Conservation (phyloP, 2,329 filamentous ascomycete species). For the Fusarium chaquense region DNA sequence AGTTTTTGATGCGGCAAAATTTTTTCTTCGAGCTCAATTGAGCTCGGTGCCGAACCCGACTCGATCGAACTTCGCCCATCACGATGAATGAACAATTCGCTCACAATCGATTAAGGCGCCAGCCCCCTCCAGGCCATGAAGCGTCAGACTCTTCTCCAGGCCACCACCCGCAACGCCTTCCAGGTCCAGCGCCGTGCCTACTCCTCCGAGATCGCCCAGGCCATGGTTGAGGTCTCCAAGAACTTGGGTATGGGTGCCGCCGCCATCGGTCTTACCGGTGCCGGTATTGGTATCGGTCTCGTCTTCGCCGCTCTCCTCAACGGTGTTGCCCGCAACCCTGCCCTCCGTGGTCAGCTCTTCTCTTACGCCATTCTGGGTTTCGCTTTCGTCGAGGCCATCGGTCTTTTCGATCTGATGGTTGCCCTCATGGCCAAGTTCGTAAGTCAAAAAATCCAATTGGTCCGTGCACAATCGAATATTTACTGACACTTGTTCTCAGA, state of each 20-base stretch:
- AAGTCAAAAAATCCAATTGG: constrained; percentile 55
- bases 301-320: constrained; percentile 92
- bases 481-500: constrained; percentile 46
- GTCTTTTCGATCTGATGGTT: constrained; percentile 92
- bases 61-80: constrained; percentile 50
- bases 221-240: constrained; percentile 91
- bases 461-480: not conserved
- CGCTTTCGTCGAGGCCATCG: constrained; percentile 93
- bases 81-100: constrained; percentile 49
- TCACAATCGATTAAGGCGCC: constrained; percentile 60
- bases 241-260: constrained; percentile 90
- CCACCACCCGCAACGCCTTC: constrained; percentile 74
- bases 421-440: constrained; percentile 94
- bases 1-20: constrained; percentile 56
- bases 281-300: constrained; percentile 95
- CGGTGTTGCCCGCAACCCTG: constrained; percentile 93
- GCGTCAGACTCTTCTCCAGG: constrained; percentile 77
- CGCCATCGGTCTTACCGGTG: constrained; percentile 92
- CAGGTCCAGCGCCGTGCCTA: constrained; percentile 77
- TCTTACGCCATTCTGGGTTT: constrained; percentile 96
- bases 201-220: constrained; percentile 89
- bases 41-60: constrained; percentile 42
- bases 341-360: constrained; percentile 95
- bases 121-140: constrained; percentile 79
- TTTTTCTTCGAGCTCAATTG: constrained; percentile 49